Conservation (phyloP, 208 protist species). For the Trypanosoma grayi region DNA sequence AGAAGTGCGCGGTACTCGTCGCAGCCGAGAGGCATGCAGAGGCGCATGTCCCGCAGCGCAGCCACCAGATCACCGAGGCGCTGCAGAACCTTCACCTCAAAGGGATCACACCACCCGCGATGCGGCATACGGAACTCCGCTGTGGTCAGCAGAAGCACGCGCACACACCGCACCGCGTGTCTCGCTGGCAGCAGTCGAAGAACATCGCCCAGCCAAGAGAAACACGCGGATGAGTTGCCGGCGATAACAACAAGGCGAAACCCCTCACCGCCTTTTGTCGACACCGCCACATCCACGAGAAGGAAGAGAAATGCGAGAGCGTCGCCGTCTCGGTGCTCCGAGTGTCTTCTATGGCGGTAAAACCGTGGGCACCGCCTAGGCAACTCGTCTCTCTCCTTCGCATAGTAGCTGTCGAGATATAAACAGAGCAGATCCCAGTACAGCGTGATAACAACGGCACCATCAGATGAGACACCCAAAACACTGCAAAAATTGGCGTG, state of each 20-base stretch:
- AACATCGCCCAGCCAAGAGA: conserved; percentile 13
- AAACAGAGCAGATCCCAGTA: conserved; percentile 41
- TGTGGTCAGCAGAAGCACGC: conserved; percentile 21
- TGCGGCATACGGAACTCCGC: not conserved
- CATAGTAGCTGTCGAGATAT: conserved; percentile 29
- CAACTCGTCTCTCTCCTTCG: not conserved
- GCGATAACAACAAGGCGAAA: conserved; percentile 42
- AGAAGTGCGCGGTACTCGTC: conserved; percentile 24
- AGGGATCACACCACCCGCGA: not conserved
- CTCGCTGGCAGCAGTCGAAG: conserved; percentile 17
- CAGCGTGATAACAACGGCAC: conserved; percentile 30
- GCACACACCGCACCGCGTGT: conserved; percentile 14
- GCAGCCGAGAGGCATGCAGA: conserved; percentile 23
- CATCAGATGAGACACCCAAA: conserved; percentile 27
- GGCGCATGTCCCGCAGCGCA: conserved; percentile 14
- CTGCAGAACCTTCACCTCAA: conserved; percentile 1
- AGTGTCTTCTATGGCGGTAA: conserved; percentile 9
- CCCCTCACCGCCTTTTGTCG: conserved; percentile 25
- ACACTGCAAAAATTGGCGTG: conserved; percentile 39
- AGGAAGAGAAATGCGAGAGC: conserved; percentile 37
- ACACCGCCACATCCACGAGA: conserved; percentile 30
- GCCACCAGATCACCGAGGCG: conserved; percentile 18
- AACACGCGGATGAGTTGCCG: conserved; percentile 15
- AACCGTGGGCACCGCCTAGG: conserved; percentile 23
- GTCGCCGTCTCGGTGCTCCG: conserved; percentile 18